Conservation (phyloP, 208 protist genomes). For the Leptomonas seymouri region DNA sequence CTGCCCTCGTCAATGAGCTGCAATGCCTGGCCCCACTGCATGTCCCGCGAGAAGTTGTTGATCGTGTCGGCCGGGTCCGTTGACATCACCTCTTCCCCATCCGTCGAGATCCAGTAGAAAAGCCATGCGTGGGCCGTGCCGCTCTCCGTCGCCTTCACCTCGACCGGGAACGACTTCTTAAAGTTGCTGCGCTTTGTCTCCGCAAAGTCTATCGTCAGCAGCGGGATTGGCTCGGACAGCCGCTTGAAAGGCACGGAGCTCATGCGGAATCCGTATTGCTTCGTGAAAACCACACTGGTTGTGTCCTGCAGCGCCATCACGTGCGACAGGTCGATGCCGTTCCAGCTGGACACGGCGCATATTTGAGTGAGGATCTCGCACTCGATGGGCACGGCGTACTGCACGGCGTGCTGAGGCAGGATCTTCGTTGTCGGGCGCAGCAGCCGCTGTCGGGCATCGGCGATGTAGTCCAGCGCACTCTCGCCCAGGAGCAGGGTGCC, state of each 20-base stretch:
- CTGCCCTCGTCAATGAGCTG: conserved; percentile 83
- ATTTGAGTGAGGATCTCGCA: conserved; percentile 75
- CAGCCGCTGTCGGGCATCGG: conserved; percentile 77
- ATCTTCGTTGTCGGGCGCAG: conserved; percentile 71
- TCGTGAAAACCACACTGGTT: conserved; percentile 91
- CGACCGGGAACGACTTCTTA: conserved; percentile 36
- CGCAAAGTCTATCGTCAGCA: conserved; percentile 89
- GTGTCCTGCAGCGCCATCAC: conserved; percentile 92
- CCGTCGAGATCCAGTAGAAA: conserved; percentile 76
- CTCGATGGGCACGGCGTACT: conserved; percentile 93
- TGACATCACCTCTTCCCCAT: conserved; percentile 70
- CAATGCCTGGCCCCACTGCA: conserved; percentile 95
- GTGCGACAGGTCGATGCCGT: conserved; percentile 77
- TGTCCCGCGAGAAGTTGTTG: conserved; percentile 92
- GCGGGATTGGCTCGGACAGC: conserved; percentile 69
- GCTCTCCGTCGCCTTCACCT: conserved; percentile 52
- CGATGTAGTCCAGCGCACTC: conserved; percentile 91
- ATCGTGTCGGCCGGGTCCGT: conserved; percentile 84
- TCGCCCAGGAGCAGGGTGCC: conserved; percentile 93
- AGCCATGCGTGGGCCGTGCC: conserved; percentile 86
- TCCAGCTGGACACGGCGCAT: conserved; percentile 80
- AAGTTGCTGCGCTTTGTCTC: conserved; percentile 38
- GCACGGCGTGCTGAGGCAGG: conserved; percentile 80
- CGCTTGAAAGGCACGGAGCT: conserved; percentile 75
- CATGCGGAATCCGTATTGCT: conserved; percentile 94